Evolutionary conservation across 2,329 filamentous ascomycete species (phyloP), one percentile per base, ranked within the genome.

Genomic region (Fusarium penzigii): DNA sequence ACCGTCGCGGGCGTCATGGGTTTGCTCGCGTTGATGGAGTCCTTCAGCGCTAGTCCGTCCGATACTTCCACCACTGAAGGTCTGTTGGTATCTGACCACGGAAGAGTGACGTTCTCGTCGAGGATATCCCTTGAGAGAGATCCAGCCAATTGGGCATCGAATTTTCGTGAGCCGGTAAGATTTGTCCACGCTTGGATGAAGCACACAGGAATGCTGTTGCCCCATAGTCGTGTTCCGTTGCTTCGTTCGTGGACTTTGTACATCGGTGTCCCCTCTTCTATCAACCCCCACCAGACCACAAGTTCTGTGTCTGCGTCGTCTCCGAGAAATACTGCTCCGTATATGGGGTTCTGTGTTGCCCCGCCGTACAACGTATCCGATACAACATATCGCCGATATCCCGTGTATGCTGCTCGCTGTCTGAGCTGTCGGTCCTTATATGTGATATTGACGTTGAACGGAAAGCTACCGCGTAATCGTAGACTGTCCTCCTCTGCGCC

Each of bases 251-350:
- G 62, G 41, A 65, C 58, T 43, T 64, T 56, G 52, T 65, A 64
- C 62, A 64, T 64, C 51, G 54, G 58, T 34, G 58, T 56, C 44
- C 62, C 62, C 42, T 61, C 46, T 52, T 65, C 61, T 47, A 65
- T 59, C n/a, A 65, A 51, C 9, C 63, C 63, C 63, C 63, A 65
- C 63, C 63, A 65, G 13, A 65, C 46, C n/a, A 65, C 58, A 39
- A 65, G 55, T 51, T 65, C 63, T 7, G 58, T 56, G 5, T 61
- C 63, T 3, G 50, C 57, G 14, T 61, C 63, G 9, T 60, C 59
- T 40, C 59, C 62, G 6, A 65, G 49, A 42, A 65, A 65, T 16
- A 62, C 39, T 25, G 62, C 63, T 12, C 63, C 63, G 39, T 65
- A 64, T 17, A 64, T 64, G 32, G 62, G 62, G 17, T 64, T 64